Base-by-base conservation (phyloP, 257 asterid species). In the Fraxinus excelsior region DNA sequence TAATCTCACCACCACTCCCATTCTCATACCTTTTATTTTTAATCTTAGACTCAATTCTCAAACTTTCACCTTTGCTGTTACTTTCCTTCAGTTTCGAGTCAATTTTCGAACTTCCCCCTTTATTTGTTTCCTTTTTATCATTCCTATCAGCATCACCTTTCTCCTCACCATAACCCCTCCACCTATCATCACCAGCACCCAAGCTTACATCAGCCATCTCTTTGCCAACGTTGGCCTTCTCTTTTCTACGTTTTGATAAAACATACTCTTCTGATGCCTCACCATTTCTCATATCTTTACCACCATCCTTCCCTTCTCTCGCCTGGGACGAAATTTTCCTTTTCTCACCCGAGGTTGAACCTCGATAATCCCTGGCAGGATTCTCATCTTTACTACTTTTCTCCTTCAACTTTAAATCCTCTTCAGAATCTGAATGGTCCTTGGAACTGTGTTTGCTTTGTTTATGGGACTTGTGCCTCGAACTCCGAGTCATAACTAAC, bases 381-480 rank as follows among this genome's bases (percentile, higher is more conserved):
- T 62, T 23, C 5, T 88, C 93, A 2, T 92, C 97, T 77, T 84
- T 89, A 49, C 82, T 75, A 62, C 81, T 83, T 74, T 77, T 88
- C 66, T 91, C 96, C 87, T 90, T 92, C 89, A 77, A 81, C 87
- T 81, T 90, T 56, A 82, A 88, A 88, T 93, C 99, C 67, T 77
- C 89, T 19, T 96, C 99, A 0, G 97, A 88, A 72, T 93, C 99
- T 5, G 98, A 89, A 79, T 91, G 90, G 77, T 92, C 98, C 88
- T 89, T 91, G 56, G 91, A 90, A 75, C 93, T 88, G 78, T 93
- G 97, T 73, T 93, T 96, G 82, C 97, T 91, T 80, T 87, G 97
- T 82, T 93, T 93, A 78, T 93, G 97, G 49, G 95, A 94, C 83
- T 92, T 96, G 83, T 94, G 94, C 85, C 96, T 88, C 79, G 98